Evolutionary conservation across 768 basidiomycete genomes (phyloP), one percentile per base, ranked within the genome.

Genomic region (Trametes cinnabarina): DNA sequence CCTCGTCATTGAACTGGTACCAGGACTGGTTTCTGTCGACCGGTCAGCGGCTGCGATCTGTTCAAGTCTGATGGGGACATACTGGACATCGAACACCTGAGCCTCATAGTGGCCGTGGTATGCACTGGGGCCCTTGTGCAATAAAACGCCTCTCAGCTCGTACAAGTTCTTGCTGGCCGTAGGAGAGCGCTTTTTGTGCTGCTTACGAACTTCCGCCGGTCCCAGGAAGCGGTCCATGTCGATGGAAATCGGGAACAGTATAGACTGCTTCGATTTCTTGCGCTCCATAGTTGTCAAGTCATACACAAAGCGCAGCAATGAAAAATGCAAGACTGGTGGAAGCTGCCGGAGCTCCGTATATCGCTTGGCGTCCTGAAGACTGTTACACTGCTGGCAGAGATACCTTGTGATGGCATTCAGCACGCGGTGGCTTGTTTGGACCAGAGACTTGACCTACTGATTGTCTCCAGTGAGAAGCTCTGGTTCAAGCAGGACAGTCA

Each of bases 1-100:
- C 72, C 69, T 98, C 96, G 67, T 98, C 96, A 65, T 96, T 94
- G 73, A 93, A 98, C 59, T 88, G 85, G 68, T 86, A 95, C 95
- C 96, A 98, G 17, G 86, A 78, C 39, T 79, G 71, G 47, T 78
- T 79, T 49, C 90, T 92, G 57, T 34, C 28, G 23, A 43, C n/a
- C n/a, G n/a, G n/a, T 35, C 25, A 32, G 12, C 12, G 7, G 12
- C 10, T 9, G 25, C 39, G 8, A 51, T 42, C 42, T 10, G 43
- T 14, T 25, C 10, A 44, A 25, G 43, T 23, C 3, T 20, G n/a
- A 23, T 30, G 22, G 23, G 14, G 3, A 74, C 84, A 54, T 66
- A 94, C 91, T 74, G 72, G 20, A 74, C 73, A 68, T 94, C 90
- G 65, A 85, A 84, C 19, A 92, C 89, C 66, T 92, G 89, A 14